Percentiles rank a stretch among this genome's conserved stretches.
These are phyloP conservation scores for Recurvomyces mirabilis DNA, from an alignment of 495 filamentous ascomycete species.

Conservation along the genomic window DNA sequence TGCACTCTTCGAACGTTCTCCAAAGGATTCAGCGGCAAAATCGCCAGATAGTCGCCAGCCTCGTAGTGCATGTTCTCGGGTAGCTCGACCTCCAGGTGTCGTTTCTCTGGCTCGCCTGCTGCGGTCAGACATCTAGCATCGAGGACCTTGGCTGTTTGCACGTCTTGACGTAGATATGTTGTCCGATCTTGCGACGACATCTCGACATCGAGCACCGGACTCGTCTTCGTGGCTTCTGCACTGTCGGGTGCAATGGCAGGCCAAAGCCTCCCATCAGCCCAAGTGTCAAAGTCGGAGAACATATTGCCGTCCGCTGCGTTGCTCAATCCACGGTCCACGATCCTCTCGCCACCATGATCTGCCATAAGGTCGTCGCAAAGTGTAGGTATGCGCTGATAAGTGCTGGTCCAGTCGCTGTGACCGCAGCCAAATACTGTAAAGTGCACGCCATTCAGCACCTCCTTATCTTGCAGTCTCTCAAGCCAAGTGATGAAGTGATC, in stretches of 20 bases:
- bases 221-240: constrained; percentile 26
- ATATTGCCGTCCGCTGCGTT: constrained; percentile 55
- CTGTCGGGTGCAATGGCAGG: constrained; percentile 44
- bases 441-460: constrained; percentile 37
- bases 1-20: constrained; percentile 45
- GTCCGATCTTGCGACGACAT: constrained; percentile 46
- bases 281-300: constrained; percentile 60
- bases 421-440: constrained; percentile 58
- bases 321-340: constrained; percentile 45
- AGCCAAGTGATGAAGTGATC: constrained; percentile 57
- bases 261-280: constrained; percentile 49
- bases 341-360: constrained; percentile 44
- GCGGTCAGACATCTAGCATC: constrained; percentile 40
- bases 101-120: constrained; percentile 45
- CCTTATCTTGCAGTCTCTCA: constrained; percentile 37
- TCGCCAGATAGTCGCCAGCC: constrained; percentile 65
- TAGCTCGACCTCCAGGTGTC: constrained; percentile 53
- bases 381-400: constrained; percentile 62
- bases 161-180: constrained; percentile 53
- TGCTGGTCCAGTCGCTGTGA: constrained; percentile 52
- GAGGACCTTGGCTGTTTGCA: constrained; percentile 46
- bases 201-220: constrained; percentile 34
- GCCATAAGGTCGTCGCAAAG: constrained; percentile 38
- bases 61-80: constrained; percentile 55
- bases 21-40: constrained; percentile 57